These are phyloP conservation scores for Protomyces arabidopsidicola DNA, from an alignment of 1,139 yeast genomes.

Conservation along the genomic window DNA sequence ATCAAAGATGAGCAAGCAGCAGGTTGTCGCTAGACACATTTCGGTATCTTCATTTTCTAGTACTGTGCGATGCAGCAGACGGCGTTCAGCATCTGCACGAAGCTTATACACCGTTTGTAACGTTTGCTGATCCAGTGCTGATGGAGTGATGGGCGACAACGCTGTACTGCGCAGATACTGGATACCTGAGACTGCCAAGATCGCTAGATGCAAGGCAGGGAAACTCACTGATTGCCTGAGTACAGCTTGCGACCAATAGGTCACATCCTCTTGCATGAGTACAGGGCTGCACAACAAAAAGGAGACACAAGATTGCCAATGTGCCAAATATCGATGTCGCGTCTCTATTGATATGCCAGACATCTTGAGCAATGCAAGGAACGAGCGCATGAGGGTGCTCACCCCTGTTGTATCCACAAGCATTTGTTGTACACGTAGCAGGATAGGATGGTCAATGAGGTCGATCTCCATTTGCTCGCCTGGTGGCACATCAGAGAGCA, in stretches of 20 bases:
- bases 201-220: slow-evolving; percentile 9
- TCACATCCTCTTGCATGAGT: background rate
- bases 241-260: slow-evolving; percentile 1
- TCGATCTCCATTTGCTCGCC: slow-evolving; percentile 5
- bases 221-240: background rate
- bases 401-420: background rate
- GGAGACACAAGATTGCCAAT: slow-evolving; percentile 4
- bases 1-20: slow-evolving; percentile 13
- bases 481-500: slow-evolving; percentile 5
- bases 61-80: background rate
- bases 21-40: slow-evolving; percentile 2
- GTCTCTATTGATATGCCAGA: background rate
- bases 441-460: background rate
- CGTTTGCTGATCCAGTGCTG: background rate
- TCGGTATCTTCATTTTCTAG: background rate
- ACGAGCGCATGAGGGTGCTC: background rate
- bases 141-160: background rate
- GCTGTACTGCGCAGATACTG: background rate
- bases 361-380: slow-evolving; percentile 2
- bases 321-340: background rate
- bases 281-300: slow-evolving; percentile 3
- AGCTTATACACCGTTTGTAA: slow-evolving; percentile 6
- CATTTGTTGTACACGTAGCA: slow-evolving; percentile 2
- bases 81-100: slow-evolving; percentile 14
- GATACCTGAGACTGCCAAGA: slow-evolving; percentile 10